Evolutionary conservation across 495 filamentous ascomycete genomes (phyloP).

Genomic region (Hypoxylon intermedium): DNA sequence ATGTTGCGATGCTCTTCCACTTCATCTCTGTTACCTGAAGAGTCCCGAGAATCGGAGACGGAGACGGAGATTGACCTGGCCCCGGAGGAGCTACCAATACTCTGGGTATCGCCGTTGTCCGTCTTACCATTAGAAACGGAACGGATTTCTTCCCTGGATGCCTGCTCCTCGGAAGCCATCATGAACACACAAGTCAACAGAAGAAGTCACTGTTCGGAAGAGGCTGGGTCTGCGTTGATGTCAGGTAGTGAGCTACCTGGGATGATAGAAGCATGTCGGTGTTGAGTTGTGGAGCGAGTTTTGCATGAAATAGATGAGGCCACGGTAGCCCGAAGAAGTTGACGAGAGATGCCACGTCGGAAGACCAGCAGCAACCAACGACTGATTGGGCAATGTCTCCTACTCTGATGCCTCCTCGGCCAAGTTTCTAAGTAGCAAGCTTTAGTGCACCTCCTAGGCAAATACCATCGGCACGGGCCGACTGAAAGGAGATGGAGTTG

Average conservation of each 20-base stretch:
- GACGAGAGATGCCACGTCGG: too few species aligned
- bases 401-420: too few species aligned
- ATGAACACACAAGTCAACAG: neutral
- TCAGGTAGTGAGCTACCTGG: neutral
- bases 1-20: slow-evolving; percentile 43
- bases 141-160: neutral
- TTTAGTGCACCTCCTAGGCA: too few species aligned
- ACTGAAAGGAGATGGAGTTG: too few species aligned
- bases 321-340: neutral
- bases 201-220: neutral
- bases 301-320: neutral
- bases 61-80: slow-evolving; percentile 19
- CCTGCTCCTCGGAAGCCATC: slow-evolving; percentile 20
- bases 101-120: slow-evolving; percentile 22
- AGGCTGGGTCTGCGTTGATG: neutral
- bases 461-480: too few species aligned
- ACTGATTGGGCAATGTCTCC: too few species aligned
- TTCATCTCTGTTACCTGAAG: slow-evolving; percentile 8
- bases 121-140: slow-evolving; percentile 5
- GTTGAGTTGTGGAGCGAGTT: neutral
- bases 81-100: slow-evolving; percentile 22
- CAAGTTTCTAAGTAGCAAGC: too few species aligned
- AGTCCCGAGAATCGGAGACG: slow-evolving; percentile 14
- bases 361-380: too few species aligned
- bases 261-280: slow-evolving; percentile 8